These are phyloP conservation scores for Capsella rubella DNA, from an alignment of 441 rosid genomes.

Conservation along the genomic window DNA sequence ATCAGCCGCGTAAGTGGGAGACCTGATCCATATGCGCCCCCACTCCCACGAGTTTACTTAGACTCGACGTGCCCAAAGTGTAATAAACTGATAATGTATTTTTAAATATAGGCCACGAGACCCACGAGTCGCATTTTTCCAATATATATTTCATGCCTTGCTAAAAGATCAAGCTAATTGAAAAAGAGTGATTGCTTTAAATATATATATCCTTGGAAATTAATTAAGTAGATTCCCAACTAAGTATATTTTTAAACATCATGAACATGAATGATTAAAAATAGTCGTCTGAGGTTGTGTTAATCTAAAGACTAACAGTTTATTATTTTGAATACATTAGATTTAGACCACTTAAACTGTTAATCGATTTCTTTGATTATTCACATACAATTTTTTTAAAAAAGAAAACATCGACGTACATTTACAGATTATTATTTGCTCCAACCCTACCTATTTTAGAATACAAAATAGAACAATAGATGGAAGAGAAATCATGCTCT, in stretches of 20 bases:
- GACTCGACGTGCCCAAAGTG: constrained; percentile 17
- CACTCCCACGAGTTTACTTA: constrained; percentile 1
- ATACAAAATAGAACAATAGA: too few species aligned
- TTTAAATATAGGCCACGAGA: constrained; percentile 28
- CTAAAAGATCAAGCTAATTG: neutral
- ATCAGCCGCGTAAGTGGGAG: constrained; percentile 14
- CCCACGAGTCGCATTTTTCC: constrained; percentile 29
- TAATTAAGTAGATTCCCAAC: neutral
- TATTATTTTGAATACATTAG: too few species aligned
- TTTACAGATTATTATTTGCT: neutral
- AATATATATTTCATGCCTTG: neutral
- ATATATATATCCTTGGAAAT: neutral
- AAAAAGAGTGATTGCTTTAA: neutral
- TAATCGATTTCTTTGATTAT: neutral
- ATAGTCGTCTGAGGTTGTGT: too few species aligned
- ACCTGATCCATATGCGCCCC: constrained; percentile 7
- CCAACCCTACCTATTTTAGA: too few species aligned
- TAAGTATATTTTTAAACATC: neutral
- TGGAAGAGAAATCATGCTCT: too few species aligned
- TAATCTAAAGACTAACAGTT: too few species aligned
- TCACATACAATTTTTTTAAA: too few species aligned
- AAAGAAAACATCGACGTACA: neutral
- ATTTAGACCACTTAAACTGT: neutral
- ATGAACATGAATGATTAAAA: too few species aligned
- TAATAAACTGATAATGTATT: neutral